These are phyloP conservation scores for Brassica hybrid DNA, from an alignment of 441 rosid genomes.

Conservation along the genomic window DNA sequence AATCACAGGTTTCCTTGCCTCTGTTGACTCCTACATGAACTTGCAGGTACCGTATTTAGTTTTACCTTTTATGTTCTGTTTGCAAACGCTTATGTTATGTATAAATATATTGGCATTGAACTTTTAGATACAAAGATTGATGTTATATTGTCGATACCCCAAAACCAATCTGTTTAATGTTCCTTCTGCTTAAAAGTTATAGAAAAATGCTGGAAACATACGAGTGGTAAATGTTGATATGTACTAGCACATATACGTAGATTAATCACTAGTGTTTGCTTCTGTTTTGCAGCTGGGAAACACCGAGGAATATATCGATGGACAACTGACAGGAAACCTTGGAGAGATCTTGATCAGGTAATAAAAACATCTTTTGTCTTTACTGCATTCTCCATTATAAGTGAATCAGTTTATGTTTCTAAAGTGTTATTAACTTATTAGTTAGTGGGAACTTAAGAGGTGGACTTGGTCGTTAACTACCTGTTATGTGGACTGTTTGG, in stretches of 20 bases:
- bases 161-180: neutral
- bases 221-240: no score
- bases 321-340: conserved; percentile 80
- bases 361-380: neutral
- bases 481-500: neutral
- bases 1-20: conserved; percentile 83
- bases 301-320: conserved; percentile 87
- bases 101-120: neutral
- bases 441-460: neutral
- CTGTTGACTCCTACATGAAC: conserved; percentile 98
- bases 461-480: neutral
- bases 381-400: neutral
- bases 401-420: neutral
- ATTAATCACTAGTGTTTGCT: neutral
- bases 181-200: neutral
- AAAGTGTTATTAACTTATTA: neutral
- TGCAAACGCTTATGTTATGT: neutral
- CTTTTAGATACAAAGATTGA: neutral
- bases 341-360: conserved; percentile 94
- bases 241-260: no score
- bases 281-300: conserved; percentile 69
- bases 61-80: conserved; percentile 11
- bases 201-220: neutral
- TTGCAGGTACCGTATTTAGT: conserved; percentile 58
- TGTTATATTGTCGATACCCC: neutral